Evolutionary conservation across 768 basidiomycete genomes (phyloP).

Genomic region (Phaffia tasmanica): DNA sequence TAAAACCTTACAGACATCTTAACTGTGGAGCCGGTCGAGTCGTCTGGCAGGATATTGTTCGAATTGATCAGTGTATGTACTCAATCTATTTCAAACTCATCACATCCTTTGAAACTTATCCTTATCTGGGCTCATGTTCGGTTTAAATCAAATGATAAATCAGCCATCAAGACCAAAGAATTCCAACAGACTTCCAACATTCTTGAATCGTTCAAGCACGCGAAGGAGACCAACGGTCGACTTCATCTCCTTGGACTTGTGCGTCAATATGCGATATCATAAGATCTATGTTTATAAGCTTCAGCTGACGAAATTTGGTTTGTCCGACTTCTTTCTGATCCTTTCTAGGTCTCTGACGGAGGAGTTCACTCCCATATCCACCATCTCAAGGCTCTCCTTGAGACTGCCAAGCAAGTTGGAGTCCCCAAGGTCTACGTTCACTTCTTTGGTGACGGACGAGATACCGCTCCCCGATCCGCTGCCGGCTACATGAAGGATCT

Average conservation of each 20-base stretch:
- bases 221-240: slow-evolving; percentile 70
- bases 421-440: slow-evolving; percentile 82
- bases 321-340: not conserved
- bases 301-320: slow-evolving; percentile 7
- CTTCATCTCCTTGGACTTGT: slow-evolving; percentile 83
- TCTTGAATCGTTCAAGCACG: slow-evolving; percentile 59
- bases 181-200: slow-evolving; percentile 71
- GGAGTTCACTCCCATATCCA: slow-evolving; percentile 93
- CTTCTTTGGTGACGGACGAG: slow-evolving; percentile 89
- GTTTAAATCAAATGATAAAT: not conserved
- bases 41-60: slow-evolving; percentile 96
- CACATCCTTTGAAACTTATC: not conserved
- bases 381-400: slow-evolving; percentile 80
- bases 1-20: slow-evolving; percentile 55
- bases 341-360: slow-evolving; percentile 74
- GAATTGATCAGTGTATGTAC: slow-evolving; percentile 60
- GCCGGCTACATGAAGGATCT: slow-evolving; percentile 66
- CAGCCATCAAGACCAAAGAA: slow-evolving; percentile 68
- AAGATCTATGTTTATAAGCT: not conserved
- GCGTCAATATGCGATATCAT: slow-evolving; percentile 32
- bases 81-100: not conserved
- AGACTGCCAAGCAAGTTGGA: slow-evolving; percentile 72
- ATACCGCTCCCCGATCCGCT: slow-evolving; percentile 79
- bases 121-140: not conserved
- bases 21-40: slow-evolving; percentile 91